phyloP scores from a whole-genome alignment of 2,329 filamentous ascomycete species.

The Coniochaeta pulveracea region DNA sequence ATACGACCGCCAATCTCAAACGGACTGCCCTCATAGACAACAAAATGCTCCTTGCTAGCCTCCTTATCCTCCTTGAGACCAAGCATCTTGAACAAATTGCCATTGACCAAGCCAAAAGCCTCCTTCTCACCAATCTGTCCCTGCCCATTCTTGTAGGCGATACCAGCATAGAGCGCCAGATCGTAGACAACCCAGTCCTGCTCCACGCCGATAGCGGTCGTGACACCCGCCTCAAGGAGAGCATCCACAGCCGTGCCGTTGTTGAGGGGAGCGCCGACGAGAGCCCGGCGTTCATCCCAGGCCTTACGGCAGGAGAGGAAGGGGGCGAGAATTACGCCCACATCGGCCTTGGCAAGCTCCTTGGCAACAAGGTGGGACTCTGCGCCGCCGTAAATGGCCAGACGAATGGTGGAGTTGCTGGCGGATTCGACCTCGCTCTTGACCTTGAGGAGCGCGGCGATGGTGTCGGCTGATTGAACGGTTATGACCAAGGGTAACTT shows the following conservation, averaged over 20 bases:
- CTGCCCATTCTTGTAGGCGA: constrained; percentile 43
- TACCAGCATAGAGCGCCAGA: constrained; percentile 47
- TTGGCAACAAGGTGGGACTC: constrained; percentile 49
- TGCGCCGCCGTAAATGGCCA: constrained; percentile 50
- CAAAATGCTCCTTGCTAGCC: constrained; percentile 35
- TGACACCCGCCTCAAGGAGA: constrained; percentile 47
- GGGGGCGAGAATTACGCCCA: constrained; percentile 50
- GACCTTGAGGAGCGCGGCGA: constrained; percentile 45
- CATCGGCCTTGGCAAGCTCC: constrained; percentile 42
- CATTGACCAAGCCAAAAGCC: constrained; percentile 45
- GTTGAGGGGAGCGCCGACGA: constrained; percentile 54
- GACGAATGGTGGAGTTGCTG: constrained; percentile 22
- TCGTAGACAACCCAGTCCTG: constrained; percentile 54
- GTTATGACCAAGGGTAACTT: constrained; percentile 43
- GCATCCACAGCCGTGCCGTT: constrained; percentile 51
- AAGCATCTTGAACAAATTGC: constrained; percentile 46
- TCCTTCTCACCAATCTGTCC: constrained; percentile 40
- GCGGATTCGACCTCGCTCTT: constrained; percentile 42
- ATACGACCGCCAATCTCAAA: constrained; percentile 46
- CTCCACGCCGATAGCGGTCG: constrained; percentile 43
- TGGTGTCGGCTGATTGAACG: constrained; percentile 51
- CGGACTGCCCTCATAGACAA: constrained; percentile 52
- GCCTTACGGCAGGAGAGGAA: constrained; percentile 39
- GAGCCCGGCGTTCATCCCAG: constrained; percentile 52
- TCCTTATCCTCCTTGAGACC: constrained; percentile 26